Percentiles rank a stretch among this genome's conserved stretches.
Evolutionary conservation across 495 filamentous ascomycete genomes (phyloP).

Genomic region (Rostrohypoxylon terebratum): DNA sequence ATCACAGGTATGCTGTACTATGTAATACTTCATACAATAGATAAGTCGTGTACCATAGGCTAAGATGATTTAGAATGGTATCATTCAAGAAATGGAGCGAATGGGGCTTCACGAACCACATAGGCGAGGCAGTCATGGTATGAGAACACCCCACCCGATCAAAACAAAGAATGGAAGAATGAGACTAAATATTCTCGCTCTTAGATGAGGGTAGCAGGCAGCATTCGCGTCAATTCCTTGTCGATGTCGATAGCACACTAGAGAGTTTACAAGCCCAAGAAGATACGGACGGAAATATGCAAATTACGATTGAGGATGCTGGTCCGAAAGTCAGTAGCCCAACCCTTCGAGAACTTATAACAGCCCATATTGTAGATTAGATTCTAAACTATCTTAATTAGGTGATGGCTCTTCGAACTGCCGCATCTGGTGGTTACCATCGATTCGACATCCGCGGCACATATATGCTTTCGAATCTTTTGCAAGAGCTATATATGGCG

Average conservation of each 20-base stretch:
- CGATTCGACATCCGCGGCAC: slow-evolving; percentile 88
- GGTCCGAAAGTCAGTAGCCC: slow-evolving; percentile 82
- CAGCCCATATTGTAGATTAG: background rate
- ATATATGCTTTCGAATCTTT: slow-evolving; percentile 93
- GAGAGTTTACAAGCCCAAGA: slow-evolving; percentile 78
- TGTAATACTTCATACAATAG: background rate
- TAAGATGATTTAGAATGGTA: slow-evolving; percentile 55
- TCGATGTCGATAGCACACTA: slow-evolving; percentile 81
- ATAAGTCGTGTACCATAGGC: slow-evolving; percentile 10
- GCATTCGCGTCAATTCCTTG: slow-evolving; percentile 74
- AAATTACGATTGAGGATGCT: slow-evolving; percentile 95
- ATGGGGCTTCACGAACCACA: slow-evolving; percentile 58
- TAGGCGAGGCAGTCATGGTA: slow-evolving; percentile 63
- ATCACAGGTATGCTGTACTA: slow-evolving; percentile 55
- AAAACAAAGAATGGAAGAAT: background rate
- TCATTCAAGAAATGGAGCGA: slow-evolving; percentile 58
- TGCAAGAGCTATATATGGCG: slow-evolving; percentile 93
- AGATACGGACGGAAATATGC: slow-evolving; percentile 89
- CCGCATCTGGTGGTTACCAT: slow-evolving; percentile 85
- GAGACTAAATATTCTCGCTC: background rate
- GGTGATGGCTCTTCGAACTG: slow-evolving; percentile 84
- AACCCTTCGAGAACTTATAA: background rate
- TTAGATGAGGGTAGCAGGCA: slow-evolving; percentile 61
- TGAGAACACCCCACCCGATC: slow-evolving; percentile 18
- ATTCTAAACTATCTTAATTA: slow-evolving; percentile 47